Percentiles rank a stretch among this genome's conserved stretches.
These are phyloP conservation scores for Jasminum sambac DNA, from an alignment of 257 asterid species.

Conservation along the genomic window DNA sequence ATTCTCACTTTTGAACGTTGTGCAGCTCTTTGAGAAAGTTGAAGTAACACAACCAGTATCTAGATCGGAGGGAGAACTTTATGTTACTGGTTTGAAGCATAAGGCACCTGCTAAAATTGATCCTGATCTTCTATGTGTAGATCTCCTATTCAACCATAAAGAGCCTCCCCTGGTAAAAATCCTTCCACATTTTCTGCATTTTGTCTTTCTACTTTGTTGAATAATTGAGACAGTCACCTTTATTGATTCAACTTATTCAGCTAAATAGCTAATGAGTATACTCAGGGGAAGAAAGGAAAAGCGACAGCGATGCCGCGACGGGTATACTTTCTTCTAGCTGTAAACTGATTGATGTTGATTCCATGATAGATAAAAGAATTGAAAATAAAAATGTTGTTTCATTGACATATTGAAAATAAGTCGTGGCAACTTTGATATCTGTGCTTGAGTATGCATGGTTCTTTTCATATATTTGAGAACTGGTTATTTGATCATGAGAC, in stretches of 20 bases:
- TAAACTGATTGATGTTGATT: no score
- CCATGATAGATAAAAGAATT: background rate
- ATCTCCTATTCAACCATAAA: conserved; percentile 76
- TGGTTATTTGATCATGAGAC: no score
- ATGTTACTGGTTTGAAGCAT: conserved; percentile 64
- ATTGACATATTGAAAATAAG: no score
- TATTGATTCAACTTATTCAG: conserved; percentile 13
- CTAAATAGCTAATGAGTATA: conserved; percentile 84
- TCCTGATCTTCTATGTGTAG: conserved; percentile 81
- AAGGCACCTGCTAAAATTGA: conserved; percentile 96
- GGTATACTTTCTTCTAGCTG: conserved; percentile 43
- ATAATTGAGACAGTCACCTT: conserved; percentile 15
- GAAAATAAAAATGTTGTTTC: no score
- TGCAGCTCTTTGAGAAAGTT: conserved; percentile 90
- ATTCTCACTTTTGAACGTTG: conserved; percentile 22
- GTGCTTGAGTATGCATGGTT: no score
- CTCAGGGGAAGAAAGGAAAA: conserved; percentile 72
- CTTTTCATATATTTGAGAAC: no score
- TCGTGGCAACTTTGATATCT: no score
- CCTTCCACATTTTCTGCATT: background rate
- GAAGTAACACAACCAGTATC: conserved; percentile 92
- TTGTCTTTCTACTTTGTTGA: background rate
- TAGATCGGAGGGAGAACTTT: conserved; percentile 88
- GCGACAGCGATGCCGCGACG: conserved; percentile 91
- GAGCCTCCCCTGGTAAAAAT: conserved; percentile 72